A percentile compares a stretch with the other conserved stretches of the same genome.
phyloP scores from a whole-genome alignment of 1,139 yeast species.

The Hansenula lynferdii region DNA sequence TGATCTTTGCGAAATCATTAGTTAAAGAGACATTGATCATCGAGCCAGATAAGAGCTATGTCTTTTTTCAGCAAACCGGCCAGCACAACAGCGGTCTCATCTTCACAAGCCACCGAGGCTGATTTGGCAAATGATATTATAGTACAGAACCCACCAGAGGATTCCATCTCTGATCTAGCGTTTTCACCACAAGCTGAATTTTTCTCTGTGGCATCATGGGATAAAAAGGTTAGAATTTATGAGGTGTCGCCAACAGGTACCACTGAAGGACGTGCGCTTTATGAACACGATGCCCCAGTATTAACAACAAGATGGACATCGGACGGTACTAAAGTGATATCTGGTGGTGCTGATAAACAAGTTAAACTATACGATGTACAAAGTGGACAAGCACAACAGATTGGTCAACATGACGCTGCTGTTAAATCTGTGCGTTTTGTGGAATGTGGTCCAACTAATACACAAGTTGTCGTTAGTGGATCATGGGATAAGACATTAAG shows the following conservation, averaged over 20 bases:
- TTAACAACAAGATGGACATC: constrained; percentile 74
- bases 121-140: constrained; percentile 72
- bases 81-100: constrained; percentile 20
- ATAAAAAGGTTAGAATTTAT: constrained; percentile 88
- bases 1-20: no score
- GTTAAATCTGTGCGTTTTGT: constrained; percentile 74
- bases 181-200: constrained; percentile 93
- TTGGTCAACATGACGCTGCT: constrained; percentile 84
- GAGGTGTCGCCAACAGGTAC: constrained; percentile 65
- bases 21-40: no score
- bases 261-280: constrained; percentile 82
- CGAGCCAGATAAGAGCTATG: constrained; percentile 6
- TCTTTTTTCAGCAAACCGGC: constrained; percentile 17
- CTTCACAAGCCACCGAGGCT: constrained; percentile 54
- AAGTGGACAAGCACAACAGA: constrained; percentile 75
- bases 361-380: constrained; percentile 82
- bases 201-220: constrained; percentile 88
- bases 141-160: constrained; percentile 86
- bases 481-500: constrained; percentile 95
- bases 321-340: constrained; percentile 84
- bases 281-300: constrained; percentile 89
- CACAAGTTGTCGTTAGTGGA: constrained; percentile 85
- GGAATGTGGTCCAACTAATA: constrained; percentile 74
- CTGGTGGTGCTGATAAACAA: constrained; percentile 93
- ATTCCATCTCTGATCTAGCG: constrained; percentile 79